Percentiles rank a stretch among this genome's conserved stretches.
Conservation (phyloP, 805 yeast genomes). For the Candida endomychidarum region DNA sequence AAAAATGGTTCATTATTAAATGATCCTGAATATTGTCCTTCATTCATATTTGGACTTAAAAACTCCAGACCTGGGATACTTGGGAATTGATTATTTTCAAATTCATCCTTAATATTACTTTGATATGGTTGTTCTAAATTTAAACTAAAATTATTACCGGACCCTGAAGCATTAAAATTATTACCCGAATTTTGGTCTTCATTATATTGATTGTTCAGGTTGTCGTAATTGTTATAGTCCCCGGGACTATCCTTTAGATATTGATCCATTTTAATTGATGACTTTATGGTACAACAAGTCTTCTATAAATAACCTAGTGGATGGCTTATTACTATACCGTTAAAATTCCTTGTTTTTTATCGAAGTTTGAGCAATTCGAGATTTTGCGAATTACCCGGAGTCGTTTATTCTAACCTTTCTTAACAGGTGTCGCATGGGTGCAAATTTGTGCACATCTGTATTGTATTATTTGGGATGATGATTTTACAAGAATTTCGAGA, state of each 20-base stretch:
- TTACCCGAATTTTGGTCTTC: constrained; percentile 1
- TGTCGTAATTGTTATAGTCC: constrained; percentile 16
- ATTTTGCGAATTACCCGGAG: constrained; percentile 7
- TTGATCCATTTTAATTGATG: constrained; percentile 25
- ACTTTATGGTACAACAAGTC: not conserved
- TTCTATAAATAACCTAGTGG: not conserved
- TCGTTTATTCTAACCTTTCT: not conserved
- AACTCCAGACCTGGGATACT: constrained; percentile 15
- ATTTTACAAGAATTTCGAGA: too few relatives aligned
- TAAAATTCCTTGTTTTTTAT: constrained; percentile 6
- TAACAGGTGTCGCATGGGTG: too few relatives aligned
- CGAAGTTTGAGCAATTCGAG: constrained; percentile 3
- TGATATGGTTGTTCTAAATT: constrained; percentile 16
- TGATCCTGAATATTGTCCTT: constrained; percentile 9
- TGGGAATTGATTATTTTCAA: constrained; percentile 12
- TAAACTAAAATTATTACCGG: constrained; percentile 16
- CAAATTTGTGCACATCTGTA: too few relatives aligned
- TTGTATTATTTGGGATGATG: too few relatives aligned
- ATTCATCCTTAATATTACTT: constrained; percentile 7
- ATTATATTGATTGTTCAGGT: constrained; percentile 2
- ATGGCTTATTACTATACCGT: not conserved
- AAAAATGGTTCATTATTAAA: constrained; percentile 29
- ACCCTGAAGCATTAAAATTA: constrained; percentile 3
- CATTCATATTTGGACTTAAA: constrained; percentile 14
- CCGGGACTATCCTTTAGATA: constrained; percentile 34